A percentile compares a stretch with the other conserved stretches of the same genome.
Conservation (phyloP, 148 eudicot species). For the Chenopodium suecicum region DNA sequence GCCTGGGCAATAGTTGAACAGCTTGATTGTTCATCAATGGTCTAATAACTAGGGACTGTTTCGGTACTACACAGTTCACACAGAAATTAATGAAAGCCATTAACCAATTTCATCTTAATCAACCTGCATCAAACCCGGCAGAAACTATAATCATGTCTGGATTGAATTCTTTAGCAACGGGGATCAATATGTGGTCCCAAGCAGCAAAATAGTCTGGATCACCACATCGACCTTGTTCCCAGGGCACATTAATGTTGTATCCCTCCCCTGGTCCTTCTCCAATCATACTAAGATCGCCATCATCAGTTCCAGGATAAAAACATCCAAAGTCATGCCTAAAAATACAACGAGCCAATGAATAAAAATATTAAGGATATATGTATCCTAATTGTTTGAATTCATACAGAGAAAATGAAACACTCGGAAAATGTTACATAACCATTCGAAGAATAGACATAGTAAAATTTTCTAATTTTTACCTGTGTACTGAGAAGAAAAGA, state of each 20-base stretch:
- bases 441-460: not conserved
- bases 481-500: slow-evolving; percentile 93
- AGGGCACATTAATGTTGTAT: slow-evolving; percentile 93
- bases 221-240: slow-evolving; percentile 90
- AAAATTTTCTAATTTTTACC: slow-evolving; percentile 38
- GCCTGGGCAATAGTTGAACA: not conserved
- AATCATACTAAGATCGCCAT: slow-evolving; percentile 81
- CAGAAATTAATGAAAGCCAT: not conserved
- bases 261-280: slow-evolving; percentile 89
- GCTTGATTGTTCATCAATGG: not conserved
- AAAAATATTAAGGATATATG: not conserved
- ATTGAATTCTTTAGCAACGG: slow-evolving; percentile 89
- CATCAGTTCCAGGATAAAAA: slow-evolving; percentile 86
- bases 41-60: not conserved
- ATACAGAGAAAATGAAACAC: not conserved
- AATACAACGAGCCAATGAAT: not conserved
- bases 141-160: slow-evolving; percentile 87
- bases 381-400: not conserved
- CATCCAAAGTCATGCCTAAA: slow-evolving; percentile 81
- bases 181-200: slow-evolving; percentile 87
- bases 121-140: slow-evolving; percentile 99
- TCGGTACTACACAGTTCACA: not conserved
- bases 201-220: slow-evolving; percentile 95
- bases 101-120: not conserved
- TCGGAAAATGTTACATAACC: not conserved